Conservation (phyloP, 2,329 filamentous ascomycete species). For the Xylaria sp. region DNA sequence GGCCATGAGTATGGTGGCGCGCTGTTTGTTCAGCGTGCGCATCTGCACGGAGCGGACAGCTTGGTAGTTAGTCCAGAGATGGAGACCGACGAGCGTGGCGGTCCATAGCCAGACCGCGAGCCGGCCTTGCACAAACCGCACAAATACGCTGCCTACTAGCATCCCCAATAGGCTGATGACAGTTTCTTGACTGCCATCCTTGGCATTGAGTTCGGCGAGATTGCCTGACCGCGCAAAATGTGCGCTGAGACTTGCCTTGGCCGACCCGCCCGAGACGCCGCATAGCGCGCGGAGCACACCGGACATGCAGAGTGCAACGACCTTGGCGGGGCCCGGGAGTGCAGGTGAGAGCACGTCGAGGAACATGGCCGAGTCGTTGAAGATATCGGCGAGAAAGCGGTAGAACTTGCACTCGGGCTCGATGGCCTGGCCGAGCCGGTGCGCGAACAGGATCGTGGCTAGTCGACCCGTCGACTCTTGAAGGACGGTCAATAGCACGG, state of each 20-base stretch:
- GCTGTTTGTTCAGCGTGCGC: conserved; percentile 85
- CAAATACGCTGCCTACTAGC: conserved; percentile 82
- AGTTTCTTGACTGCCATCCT: conserved; percentile 92
- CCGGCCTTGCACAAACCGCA: conserved; percentile 78
- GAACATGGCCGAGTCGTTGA: conserved; percentile 88
- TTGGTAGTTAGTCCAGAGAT: conserved; percentile 86
- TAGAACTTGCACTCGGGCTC: conserved; percentile 93
- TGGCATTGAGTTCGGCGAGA: conserved; percentile 90
- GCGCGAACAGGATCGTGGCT: conserved; percentile 87
- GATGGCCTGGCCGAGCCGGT: conserved; percentile 81
- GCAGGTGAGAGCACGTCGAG: conserved; percentile 85
- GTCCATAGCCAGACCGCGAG: conserved; percentile 79
- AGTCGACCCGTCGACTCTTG: conserved; percentile 84
- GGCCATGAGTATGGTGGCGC: conserved; percentile 81
- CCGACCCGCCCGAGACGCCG: conserved; percentile 88
- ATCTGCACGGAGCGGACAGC: conserved; percentile 88
- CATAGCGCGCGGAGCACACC: conserved; percentile 73
- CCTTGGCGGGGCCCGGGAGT: conserved; percentile 62
- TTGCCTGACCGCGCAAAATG: conserved; percentile 92
- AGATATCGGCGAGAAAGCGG: conserved; percentile 84
- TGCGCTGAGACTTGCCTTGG: conserved; percentile 89
- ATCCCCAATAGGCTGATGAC: conserved; percentile 90
- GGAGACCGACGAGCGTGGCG: conserved; percentile 76
- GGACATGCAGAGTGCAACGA: conserved; percentile 61
- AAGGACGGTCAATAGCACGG: conserved; percentile 83